Conservation (phyloP, 495 filamentous ascomycete genomes). For the Penicillium antarcticum region DNA sequence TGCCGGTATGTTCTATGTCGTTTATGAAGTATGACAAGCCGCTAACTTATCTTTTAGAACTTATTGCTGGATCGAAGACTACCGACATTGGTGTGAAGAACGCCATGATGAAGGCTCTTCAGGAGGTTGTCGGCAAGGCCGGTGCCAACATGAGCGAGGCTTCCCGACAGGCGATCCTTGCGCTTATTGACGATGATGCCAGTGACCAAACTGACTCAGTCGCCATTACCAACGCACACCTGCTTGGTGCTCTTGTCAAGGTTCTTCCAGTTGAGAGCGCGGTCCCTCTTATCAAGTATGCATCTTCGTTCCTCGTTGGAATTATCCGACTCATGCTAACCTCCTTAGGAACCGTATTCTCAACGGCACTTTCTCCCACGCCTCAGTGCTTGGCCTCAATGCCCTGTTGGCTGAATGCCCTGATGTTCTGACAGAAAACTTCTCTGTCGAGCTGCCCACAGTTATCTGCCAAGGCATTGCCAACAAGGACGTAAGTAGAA, state of each 20-base stretch:
- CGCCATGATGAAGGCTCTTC: constrained; percentile 96
- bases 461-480: constrained; percentile 78
- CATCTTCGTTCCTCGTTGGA: not conserved
- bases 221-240: constrained; percentile 80
- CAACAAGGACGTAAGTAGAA: constrained; percentile 63
- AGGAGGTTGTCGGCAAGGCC: constrained; percentile 93
- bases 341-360: constrained; percentile 63
- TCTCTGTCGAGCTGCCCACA: constrained; percentile 66
- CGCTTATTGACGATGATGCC: constrained; percentile 79
- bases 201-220: constrained; percentile 72
- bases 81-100: constrained; percentile 83
- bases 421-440: constrained; percentile 58
- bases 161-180: constrained; percentile 76
- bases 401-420: constrained; percentile 80
- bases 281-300: constrained; percentile 66
- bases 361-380: constrained; percentile 61
- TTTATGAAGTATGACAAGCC: not conserved
- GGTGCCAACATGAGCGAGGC: constrained; percentile 90
- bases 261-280: constrained; percentile 68
- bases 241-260: constrained; percentile 86
- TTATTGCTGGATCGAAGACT: constrained; percentile 91
- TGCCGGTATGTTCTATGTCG: constrained; percentile 34
- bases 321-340: constrained; percentile 7
- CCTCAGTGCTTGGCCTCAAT: constrained; percentile 80
- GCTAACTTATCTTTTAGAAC: constrained; percentile 50